These are phyloP conservation scores for Exophiala xenobiotica DNA, from an alignment of 2,329 filamentous ascomycete species.

Conservation along the genomic window DNA sequence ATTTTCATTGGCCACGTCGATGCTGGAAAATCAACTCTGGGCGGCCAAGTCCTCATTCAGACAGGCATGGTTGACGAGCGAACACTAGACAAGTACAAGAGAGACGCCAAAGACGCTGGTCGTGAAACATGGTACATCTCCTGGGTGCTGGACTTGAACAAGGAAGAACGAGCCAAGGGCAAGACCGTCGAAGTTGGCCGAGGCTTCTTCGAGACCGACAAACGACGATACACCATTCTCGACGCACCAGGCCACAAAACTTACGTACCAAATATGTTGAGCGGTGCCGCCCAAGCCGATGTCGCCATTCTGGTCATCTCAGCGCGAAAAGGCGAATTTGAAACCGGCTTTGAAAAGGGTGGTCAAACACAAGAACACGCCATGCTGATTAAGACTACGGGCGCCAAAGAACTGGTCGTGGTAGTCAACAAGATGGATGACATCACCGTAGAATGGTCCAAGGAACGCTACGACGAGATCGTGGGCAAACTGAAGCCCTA, in stretches of 20 bases:
- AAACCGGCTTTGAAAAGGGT: conserved; percentile 95
- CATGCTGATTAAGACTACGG: conserved; percentile 95
- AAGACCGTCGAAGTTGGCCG: conserved; percentile 98
- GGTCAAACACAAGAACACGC: conserved; percentile 95
- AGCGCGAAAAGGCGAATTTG: conserved; percentile 96
- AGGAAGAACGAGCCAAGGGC: conserved; percentile 92
- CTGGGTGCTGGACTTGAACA: conserved; percentile 95
- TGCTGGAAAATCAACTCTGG: conserved; percentile 94
- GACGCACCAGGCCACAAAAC: conserved; percentile 98
- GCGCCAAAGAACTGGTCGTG: conserved; percentile 93
- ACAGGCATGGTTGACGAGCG: conserved; percentile 99
- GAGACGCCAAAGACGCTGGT: conserved; percentile 91
- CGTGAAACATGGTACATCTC: conserved; percentile 99
- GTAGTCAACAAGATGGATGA: conserved; percentile 99
- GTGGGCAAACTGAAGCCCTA: conserved; percentile 83
- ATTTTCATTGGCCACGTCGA: conserved; percentile 99
- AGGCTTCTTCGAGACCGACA: conserved; percentile 95
- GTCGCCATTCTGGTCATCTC: conserved; percentile 95
- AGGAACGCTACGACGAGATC: conserved; percentile 90
- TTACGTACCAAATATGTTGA: conserved; percentile 98
- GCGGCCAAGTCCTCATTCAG: conserved; percentile 85
- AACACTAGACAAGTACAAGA: conserved; percentile 97
- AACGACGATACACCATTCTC: conserved; percentile 91
- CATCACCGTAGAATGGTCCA: conserved; percentile 90
- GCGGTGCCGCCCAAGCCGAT: conserved; percentile 87